Evolutionary conservation across 352 stramenopile genomes (phyloP).

Genomic region (Globisporangium polare): DNA sequence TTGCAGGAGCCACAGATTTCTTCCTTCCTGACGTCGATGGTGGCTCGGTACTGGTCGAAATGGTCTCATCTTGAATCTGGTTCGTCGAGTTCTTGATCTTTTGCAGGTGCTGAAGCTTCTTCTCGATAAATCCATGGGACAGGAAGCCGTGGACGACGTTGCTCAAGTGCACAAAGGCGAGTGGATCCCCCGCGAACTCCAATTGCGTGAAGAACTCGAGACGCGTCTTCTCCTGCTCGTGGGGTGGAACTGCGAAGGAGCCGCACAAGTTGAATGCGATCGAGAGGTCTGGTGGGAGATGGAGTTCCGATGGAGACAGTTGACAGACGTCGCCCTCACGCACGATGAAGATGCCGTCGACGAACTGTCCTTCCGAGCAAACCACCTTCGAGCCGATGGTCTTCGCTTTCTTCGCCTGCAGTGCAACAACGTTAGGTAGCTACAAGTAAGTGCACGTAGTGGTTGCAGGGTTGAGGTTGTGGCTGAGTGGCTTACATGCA

Average conservation of each 20-base stretch:
- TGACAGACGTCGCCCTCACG: slow-evolving; percentile 47
- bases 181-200: slow-evolving; percentile 39
- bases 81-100: neutral
- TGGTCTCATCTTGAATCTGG: neutral
- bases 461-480: neutral
- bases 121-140: slow-evolving; percentile 29
- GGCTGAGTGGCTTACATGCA: slow-evolving; percentile 19
- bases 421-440: neutral
- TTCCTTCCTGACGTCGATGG: neutral
- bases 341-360: slow-evolving; percentile 53
- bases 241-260: slow-evolving; percentile 23
- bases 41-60: neutral
- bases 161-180: slow-evolving; percentile 44
- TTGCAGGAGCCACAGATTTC: neutral
- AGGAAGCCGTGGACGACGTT: slow-evolving; percentile 53
- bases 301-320: slow-evolving; percentile 35
- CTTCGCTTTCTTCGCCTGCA: slow-evolving; percentile 34
- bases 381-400: slow-evolving; percentile 47
- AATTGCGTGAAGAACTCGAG: slow-evolving; percentile 56
- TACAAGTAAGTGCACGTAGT: too few species aligned
- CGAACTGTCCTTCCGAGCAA: slow-evolving; percentile 47
- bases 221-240: slow-evolving; percentile 21
- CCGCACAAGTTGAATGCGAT: slow-evolving; percentile 49
- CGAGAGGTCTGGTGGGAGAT: slow-evolving; percentile 37
- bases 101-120: slow-evolving; percentile 14